Evolutionary conservation across 345 rosid species (phyloP).

Genomic region (Bretschneidera sinensis): DNA sequence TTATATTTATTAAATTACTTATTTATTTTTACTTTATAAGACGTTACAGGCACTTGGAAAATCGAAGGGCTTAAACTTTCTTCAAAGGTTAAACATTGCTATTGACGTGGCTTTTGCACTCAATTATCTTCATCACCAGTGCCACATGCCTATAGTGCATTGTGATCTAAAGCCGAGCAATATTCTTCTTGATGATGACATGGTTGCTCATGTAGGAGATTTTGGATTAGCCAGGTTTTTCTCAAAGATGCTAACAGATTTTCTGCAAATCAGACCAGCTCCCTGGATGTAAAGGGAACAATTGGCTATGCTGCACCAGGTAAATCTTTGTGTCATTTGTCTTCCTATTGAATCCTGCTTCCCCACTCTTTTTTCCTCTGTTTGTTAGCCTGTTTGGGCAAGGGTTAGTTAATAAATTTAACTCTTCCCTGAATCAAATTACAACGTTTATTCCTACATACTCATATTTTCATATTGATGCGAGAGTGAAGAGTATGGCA

Average conservation of each 20-base stretch:
- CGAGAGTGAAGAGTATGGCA: conserved; percentile 4
- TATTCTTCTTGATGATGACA: conserved; percentile 30
- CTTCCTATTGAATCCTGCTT: neutral
- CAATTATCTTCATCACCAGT: conserved; percentile 35
- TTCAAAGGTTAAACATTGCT: conserved; percentile 27
- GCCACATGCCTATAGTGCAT: conserved; percentile 30
- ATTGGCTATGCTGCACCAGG: conserved; percentile 15
- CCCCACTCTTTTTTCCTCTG: no score
- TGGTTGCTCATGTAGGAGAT: conserved; percentile 27
- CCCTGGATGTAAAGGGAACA: conserved; percentile 21
- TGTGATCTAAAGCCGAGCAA: conserved; percentile 59
- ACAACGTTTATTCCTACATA: neutral
- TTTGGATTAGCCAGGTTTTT: conserved; percentile 33
- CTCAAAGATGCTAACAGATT: no score
- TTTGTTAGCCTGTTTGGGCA: conserved; percentile 20
- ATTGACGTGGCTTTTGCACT: conserved; percentile 32
- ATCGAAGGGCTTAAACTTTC: conserved; percentile 15
- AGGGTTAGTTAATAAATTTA: no score
- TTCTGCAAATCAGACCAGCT: no score
- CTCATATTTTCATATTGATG: neutral
- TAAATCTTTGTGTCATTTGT: no score
- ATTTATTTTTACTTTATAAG: no score
- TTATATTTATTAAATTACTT: no score
- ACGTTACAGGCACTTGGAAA: no score
- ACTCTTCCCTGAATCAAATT: no score